phyloP scores from a whole-genome alignment of 352 stramenopile genomes.

The Pythium aristosporum region DNA sequence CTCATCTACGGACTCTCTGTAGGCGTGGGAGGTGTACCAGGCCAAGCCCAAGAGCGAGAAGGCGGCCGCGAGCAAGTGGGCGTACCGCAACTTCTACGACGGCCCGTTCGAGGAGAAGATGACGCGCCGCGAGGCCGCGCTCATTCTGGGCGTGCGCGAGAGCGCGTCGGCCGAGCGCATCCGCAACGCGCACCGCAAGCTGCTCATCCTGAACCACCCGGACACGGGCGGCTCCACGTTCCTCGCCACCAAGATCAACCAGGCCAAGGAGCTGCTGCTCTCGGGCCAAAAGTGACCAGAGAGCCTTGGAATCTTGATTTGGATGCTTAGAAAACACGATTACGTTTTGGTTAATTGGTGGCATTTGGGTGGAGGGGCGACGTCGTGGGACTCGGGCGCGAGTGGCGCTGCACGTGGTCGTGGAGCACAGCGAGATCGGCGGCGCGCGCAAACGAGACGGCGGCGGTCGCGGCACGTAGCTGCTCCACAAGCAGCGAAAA shows the following conservation, averaged over 20 bases:
- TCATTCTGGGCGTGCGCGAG: slow-evolving; percentile 98
- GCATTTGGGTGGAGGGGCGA: neutral
- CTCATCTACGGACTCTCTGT: neutral
- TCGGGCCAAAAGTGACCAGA: slow-evolving; percentile 31
- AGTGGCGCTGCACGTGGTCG: slow-evolving; percentile 29
- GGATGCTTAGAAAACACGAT: too few relatives aligned
- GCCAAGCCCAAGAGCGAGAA: slow-evolving; percentile 64
- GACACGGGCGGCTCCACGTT: slow-evolving; percentile 99
- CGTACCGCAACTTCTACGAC: slow-evolving; percentile 93
- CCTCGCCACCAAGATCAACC: slow-evolving; percentile 98
- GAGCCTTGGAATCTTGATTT: too few relatives aligned
- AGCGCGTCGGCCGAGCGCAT: slow-evolving; percentile 94
- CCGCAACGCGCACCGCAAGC: slow-evolving; percentile 97
- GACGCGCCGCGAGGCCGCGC: slow-evolving; percentile 96
- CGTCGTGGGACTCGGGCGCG: neutral
- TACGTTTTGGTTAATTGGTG: neutral
- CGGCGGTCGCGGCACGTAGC: slow-evolving; percentile 33
- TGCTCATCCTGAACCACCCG: slow-evolving; percentile 99
- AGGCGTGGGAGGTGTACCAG: slow-evolving; percentile 79
- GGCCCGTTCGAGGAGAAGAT: slow-evolving; percentile 99
- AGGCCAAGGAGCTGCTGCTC: slow-evolving; percentile 98
- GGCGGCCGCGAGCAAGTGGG: slow-evolving; percentile 44
- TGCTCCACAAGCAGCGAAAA: slow-evolving; percentile 54
- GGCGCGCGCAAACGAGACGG: slow-evolving; percentile 30
- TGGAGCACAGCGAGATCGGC: slow-evolving; percentile 31